phyloP scores from a whole-genome alignment of 208 protist species.

The Baffinella frigidus region DNA sequence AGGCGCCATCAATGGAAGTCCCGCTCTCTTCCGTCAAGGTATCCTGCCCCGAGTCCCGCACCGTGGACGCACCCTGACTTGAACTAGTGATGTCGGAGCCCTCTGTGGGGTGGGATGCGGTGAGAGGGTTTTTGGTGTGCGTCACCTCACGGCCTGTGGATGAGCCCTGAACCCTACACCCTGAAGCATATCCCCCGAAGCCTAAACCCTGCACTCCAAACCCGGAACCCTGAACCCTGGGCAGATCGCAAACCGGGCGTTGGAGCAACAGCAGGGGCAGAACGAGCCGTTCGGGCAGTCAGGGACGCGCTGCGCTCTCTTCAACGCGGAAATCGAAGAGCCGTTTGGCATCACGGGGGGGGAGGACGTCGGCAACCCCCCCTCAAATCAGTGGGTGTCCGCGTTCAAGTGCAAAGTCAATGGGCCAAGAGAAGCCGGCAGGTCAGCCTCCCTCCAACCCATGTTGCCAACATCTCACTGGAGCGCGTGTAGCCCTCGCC shows the following conservation, averaged over 20 bases:
- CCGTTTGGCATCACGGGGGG: neutral
- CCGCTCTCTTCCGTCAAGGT: neutral
- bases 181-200: too few relatives aligned
- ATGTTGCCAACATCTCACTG: neutral
- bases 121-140: too few relatives aligned
- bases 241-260: neutral
- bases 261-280: slow-evolving; percentile 3
- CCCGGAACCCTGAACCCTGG: too few relatives aligned
- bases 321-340: neutral
- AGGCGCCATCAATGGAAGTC: neutral
- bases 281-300: slow-evolving; percentile 11
- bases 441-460: too few relatives aligned
- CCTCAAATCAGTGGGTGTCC: neutral
- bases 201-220: too few relatives aligned
- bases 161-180: too few relatives aligned
- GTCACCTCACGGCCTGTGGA: too few relatives aligned
- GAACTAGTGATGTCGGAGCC: too few relatives aligned
- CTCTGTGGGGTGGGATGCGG: too few relatives aligned
- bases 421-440: neutral
- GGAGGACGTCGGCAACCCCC: neutral
- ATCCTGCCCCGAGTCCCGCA: too few relatives aligned
- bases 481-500: too few relatives aligned
- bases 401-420: neutral
- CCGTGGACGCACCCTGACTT: too few relatives aligned
- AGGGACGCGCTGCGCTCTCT: neutral